Conservation (phyloP, 169 alveolate species). For the Condylostoma magnum region DNA sequence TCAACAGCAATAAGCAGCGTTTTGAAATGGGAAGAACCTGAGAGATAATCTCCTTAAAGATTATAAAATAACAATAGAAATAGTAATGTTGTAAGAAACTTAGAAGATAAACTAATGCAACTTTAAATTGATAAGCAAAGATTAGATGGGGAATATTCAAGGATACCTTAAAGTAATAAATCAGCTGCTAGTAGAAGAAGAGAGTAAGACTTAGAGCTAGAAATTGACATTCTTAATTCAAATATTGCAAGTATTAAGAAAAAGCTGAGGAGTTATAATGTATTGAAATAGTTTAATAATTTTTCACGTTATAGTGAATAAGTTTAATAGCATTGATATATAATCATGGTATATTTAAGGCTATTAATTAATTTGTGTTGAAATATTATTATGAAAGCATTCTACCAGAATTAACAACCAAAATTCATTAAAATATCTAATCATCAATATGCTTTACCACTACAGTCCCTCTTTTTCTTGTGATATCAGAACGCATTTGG, state of each 20-base stretch:
- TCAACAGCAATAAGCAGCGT: no score
- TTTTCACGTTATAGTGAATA: no score
- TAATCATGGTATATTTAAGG: no score
- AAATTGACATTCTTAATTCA: constrained; percentile 23
- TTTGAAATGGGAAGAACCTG: not conserved
- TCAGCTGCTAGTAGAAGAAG: not conserved
- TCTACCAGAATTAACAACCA: no score
- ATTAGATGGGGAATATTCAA: constrained; percentile 3
- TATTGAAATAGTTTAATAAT: no score
- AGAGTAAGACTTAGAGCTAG: constrained; percentile 14
- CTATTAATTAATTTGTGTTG: no score
- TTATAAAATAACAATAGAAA: not conserved
- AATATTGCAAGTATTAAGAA: constrained; percentile 13
- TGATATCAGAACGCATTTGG: no score
- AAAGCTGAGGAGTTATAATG: not conserved
- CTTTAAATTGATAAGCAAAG: constrained; percentile 13
- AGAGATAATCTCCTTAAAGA: not conserved
- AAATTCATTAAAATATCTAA: no score
- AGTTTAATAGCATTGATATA: no score
- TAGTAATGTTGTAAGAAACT: not conserved
- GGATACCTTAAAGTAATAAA: not conserved
- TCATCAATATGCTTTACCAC: no score
- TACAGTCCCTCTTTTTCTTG: no score
- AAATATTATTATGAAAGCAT: no score
- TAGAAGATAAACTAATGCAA: constrained; percentile 10